Conservation (phyloP, 768 basidiomycete genomes). For the Tulasnella calospora region DNA sequence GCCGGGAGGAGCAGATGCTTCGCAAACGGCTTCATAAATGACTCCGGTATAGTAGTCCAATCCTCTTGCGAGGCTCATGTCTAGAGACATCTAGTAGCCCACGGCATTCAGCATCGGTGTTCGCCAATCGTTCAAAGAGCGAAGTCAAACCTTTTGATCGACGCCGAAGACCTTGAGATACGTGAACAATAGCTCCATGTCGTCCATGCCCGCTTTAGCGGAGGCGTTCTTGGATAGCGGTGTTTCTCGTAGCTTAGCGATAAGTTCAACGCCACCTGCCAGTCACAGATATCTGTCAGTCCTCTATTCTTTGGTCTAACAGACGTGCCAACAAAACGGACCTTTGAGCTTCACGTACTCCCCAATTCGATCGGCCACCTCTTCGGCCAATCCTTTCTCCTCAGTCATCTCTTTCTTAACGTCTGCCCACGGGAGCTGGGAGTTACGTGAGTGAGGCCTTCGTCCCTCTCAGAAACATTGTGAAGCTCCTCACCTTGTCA, state of each 20-base stretch:
- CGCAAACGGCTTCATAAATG: slow-evolving; percentile 94
- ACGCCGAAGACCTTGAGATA: slow-evolving; percentile 78
- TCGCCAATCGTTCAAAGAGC: not conserved
- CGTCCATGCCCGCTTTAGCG: slow-evolving; percentile 76
- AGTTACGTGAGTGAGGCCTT: not conserved
- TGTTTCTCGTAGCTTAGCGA: slow-evolving; percentile 66
- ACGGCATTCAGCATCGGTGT: not conserved
- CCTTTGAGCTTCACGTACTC: slow-evolving; percentile 96
- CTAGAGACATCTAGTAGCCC: slow-evolving; percentile 73
- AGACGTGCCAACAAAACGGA: slow-evolving; percentile 32
- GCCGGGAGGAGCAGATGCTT: slow-evolving; percentile 87
- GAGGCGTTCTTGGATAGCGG: slow-evolving; percentile 61
- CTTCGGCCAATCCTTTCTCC: slow-evolving; percentile 81
- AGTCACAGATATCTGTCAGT: not conserved
- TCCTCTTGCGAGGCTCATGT: slow-evolving; percentile 94
- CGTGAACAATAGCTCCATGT: slow-evolving; percentile 81
- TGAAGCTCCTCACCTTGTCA: slow-evolving; percentile 65
- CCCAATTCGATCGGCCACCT: slow-evolving; percentile 87
- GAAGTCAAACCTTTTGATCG: slow-evolving; percentile 58
- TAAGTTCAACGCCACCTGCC: slow-evolving; percentile 70
- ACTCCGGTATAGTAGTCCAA: slow-evolving; percentile 98
- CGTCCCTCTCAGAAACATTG: not conserved
- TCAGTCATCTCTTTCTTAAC: slow-evolving; percentile 96
- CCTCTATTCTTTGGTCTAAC: not conserved
- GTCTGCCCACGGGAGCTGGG: slow-evolving; percentile 77